Conservation (phyloP, 2,329 filamentous ascomycete genomes). For the Penicillium sp. region DNA sequence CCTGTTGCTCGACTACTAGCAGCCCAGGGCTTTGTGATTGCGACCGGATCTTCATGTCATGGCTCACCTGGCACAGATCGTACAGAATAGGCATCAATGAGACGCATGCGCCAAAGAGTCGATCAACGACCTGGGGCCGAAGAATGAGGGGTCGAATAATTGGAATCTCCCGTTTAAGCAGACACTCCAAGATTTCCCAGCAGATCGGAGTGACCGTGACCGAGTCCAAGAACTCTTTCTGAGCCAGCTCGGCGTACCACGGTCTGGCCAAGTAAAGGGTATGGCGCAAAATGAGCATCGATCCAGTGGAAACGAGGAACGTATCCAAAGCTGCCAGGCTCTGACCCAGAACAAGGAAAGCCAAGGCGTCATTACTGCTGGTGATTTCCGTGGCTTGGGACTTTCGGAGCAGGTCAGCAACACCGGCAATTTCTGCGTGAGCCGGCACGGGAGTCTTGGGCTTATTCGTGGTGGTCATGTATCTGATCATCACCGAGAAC, state of each 20-base stretch:
- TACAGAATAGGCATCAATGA: constrained; percentile 3
- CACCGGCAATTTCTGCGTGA: constrained; percentile 1
- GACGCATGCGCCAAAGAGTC: not conserved
- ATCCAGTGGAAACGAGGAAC: constrained; percentile 1
- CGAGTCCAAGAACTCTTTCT: not conserved
- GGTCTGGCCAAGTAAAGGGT: not conserved
- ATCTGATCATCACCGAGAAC: constrained; percentile 1
- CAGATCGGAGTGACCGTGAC: constrained; percentile 1
- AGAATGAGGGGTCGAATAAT: not conserved
- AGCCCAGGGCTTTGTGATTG: not conserved
- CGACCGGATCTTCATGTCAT: not conserved
- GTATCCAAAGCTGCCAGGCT: constrained; percentile 1
- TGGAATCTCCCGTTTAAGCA: constrained; percentile 1
- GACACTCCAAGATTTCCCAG: constrained; percentile 1
- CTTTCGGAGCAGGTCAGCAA: not conserved
- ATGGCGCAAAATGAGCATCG: constrained; percentile 4
- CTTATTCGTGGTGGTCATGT: not conserved
- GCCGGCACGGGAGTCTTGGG: not conserved
- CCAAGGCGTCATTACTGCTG: not conserved
- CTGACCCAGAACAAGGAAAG: constrained; percentile 1
- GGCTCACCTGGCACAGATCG: constrained; percentile 2
- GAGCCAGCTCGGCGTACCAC: constrained; percentile 2
- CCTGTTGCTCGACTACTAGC: not conserved
- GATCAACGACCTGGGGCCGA: constrained; percentile 1
- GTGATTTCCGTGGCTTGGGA: not conserved